phyloP scores from a whole-genome alignment of 805 yeast species.

The Komagataella kurtzmanii region DNA sequence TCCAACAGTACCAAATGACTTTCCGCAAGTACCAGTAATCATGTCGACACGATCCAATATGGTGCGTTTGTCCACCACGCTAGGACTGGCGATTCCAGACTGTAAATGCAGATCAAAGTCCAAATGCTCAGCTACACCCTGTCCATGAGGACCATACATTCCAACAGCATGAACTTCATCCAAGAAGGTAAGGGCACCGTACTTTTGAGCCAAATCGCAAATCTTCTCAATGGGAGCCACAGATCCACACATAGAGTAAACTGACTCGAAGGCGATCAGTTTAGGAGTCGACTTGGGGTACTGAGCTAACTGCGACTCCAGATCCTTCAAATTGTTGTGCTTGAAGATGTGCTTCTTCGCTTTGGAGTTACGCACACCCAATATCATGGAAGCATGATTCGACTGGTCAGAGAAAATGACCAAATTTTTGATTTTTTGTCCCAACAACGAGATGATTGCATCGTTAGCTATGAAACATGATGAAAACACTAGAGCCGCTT shows the following conservation, averaged over 20 bases:
- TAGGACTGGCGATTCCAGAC: slow-evolving; percentile 46
- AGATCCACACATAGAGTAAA: slow-evolving; percentile 97
- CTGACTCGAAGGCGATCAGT: slow-evolving; percentile 92
- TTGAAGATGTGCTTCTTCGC: slow-evolving; percentile 81
- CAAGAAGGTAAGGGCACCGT: slow-evolving; percentile 91
- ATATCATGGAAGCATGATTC: slow-evolving; percentile 97
- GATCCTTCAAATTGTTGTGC: slow-evolving; percentile 78
- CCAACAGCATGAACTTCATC: slow-evolving; percentile 99
- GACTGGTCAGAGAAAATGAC: slow-evolving; percentile 87
- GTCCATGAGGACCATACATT: slow-evolving; percentile 98
- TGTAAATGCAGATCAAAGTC: slow-evolving; percentile 74
- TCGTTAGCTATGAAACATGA: slow-evolving; percentile 97
- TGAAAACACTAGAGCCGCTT: slow-evolving; percentile 87
- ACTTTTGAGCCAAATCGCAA: slow-evolving; percentile 93
- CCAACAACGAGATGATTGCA: slow-evolving; percentile 81
- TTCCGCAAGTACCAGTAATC: slow-evolving; percentile 95
- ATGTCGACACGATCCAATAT: slow-evolving; percentile 87
- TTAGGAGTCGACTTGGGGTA: slow-evolving; percentile 87
- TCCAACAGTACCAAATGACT: slow-evolving; percentile 94
- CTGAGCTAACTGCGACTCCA: slow-evolving; percentile 64
- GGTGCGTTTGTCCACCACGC: slow-evolving; percentile 24
- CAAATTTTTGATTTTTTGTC: slow-evolving; percentile 79
- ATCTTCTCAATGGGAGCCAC: slow-evolving; percentile 87
- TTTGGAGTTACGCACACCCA: slow-evolving; percentile 85
- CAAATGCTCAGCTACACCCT: slow-evolving; percentile 96